phyloP scores from a whole-genome alignment of 2,329 filamentous ascomycete species.

The Penicillium sumatraense region DNA sequence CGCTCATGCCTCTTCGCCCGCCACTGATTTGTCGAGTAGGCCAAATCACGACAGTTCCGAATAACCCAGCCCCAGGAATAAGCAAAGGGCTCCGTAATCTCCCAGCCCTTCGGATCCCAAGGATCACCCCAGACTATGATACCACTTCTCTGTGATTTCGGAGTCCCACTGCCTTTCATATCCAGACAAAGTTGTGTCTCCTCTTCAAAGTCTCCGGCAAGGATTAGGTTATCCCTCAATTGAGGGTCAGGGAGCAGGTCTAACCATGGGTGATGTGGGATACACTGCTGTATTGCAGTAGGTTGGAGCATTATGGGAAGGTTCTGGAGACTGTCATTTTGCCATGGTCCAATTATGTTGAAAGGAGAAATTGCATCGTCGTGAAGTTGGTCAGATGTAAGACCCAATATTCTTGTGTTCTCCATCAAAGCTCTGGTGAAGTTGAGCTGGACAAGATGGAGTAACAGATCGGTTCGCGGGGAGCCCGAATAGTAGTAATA shows the following conservation, averaged over 20 bases:
- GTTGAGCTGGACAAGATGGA: constrained; percentile 22
- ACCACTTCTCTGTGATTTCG: constrained; percentile 8
- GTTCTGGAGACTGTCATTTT: neutral
- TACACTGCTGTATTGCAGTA: constrained; percentile 23
- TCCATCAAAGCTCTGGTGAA: constrained; percentile 20
- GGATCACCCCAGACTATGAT: constrained; percentile 35
- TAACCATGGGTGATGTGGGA: constrained; percentile 31
- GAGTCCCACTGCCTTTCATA: constrained; percentile 17
- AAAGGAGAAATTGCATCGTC: constrained; percentile 26
- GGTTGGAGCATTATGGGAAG: constrained; percentile 23
- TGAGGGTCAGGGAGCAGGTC: constrained; percentile 27
- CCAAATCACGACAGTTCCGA: constrained; percentile 27
- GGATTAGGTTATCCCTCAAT: constrained; percentile 29
- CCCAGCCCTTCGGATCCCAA: constrained; percentile 35
- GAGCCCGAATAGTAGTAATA: constrained; percentile 13
- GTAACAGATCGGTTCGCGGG: constrained; percentile 21
- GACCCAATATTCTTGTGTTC: constrained; percentile 19
- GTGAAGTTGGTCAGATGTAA: constrained; percentile 16
- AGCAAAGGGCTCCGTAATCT: constrained; percentile 30
- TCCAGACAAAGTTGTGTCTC: constrained; percentile 23
- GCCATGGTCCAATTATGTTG: constrained; percentile 13
- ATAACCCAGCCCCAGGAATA: constrained; percentile 35
- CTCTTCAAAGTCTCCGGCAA: constrained; percentile 18
- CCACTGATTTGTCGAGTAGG: constrained; percentile 35
- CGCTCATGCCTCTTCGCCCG: constrained; percentile 29